A percentile compares a stretch with the other conserved stretches of the same genome.
phyloP scores from a whole-genome alignment of 2,329 filamentous ascomycete species.

The Fusarium paranaense region DNA sequence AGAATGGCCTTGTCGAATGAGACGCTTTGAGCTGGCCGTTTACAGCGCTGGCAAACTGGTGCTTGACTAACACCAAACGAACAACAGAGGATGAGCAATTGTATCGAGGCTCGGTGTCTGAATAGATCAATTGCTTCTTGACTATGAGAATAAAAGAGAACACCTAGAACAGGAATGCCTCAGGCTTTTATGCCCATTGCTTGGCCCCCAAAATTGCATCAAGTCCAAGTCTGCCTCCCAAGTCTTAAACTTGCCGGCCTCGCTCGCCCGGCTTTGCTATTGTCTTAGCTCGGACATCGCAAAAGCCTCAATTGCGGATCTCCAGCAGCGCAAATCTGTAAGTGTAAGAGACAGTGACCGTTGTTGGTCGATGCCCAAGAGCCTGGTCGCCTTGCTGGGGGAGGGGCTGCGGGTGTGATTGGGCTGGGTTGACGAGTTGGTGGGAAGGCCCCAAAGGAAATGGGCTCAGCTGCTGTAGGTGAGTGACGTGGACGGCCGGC shows the following conservation, averaged over 20 bases:
- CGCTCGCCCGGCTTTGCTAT: neutral
- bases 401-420: conserved; percentile 25
- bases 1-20: neutral
- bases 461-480: neutral
- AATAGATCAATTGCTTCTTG: neutral
- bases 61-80: neutral
- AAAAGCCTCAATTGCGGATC: conserved; percentile 1
- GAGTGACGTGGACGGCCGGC: conserved; percentile 16
- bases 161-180: neutral
- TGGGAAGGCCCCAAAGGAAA: conserved; percentile 3
- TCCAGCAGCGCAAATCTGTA: neutral
- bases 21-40: neutral
- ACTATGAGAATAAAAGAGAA: neutral
- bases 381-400: conserved; percentile 15
- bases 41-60: too few species aligned
- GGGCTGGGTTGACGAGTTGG: conserved; percentile 14
- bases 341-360: neutral
- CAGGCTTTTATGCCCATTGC: conserved; percentile 2
- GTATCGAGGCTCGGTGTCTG: neutral
- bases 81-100: neutral
- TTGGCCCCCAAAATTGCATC: neutral
- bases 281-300: neutral
- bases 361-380: conserved; percentile 13
- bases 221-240: neutral
- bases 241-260: neutral